A percentile compares a stretch with the other conserved stretches of the same genome.
These are phyloP conservation scores for Claviceps africana DNA, from an alignment of 2,329 filamentous ascomycete genomes.

Conservation along the genomic window DNA sequence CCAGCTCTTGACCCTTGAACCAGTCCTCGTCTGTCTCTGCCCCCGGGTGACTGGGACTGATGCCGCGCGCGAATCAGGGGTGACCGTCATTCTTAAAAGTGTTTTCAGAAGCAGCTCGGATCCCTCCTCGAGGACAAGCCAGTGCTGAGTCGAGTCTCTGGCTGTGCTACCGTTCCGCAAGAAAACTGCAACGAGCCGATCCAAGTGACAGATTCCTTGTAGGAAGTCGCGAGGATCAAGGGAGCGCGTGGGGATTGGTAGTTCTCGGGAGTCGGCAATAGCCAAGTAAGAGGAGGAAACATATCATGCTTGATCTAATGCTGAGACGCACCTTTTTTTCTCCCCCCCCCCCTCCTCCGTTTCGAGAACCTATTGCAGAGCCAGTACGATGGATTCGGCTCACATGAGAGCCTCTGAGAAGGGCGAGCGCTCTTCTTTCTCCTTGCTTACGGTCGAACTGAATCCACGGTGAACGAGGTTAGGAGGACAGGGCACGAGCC, in stretches of 20 bases:
- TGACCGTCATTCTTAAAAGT: not conserved
- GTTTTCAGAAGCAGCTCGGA: not conserved
- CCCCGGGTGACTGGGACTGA: no score
- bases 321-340: no score
- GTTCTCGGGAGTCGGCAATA: not conserved
- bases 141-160: not conserved
- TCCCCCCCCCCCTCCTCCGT: not conserved
- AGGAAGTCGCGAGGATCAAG: not conserved
- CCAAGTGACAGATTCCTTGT: not conserved
- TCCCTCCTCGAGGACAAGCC: not conserved
- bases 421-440: not conserved
- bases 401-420: not conserved
- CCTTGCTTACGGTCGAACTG: not conserved
- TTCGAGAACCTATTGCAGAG: not conserved
- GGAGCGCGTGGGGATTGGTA: not conserved
- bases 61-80: not conserved
- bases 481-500: constrained; percentile 1
- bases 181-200: not conserved
- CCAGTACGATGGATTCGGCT: not conserved
- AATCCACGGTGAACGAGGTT: not conserved
- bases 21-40: no score
- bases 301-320: not conserved
- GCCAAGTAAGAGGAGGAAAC: not conserved
- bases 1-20: no score
- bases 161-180: not conserved